Evolutionary conservation across 2,329 filamentous ascomycete species (phyloP), one percentile per base, ranked within the genome.

Genomic region (Diaporthe vexans): DNA sequence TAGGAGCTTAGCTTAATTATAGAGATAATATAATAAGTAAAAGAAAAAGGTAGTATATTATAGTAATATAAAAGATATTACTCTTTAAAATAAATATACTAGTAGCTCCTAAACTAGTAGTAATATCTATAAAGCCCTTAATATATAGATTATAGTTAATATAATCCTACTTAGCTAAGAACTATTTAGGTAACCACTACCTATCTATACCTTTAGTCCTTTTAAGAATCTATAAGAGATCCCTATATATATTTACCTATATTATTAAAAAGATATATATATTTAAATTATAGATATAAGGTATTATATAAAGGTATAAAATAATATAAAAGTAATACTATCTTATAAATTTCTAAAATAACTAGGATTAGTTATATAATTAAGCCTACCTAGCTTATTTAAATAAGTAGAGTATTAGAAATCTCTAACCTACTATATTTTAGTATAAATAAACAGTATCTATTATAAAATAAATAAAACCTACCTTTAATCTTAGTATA

Each of bases 141-240:
- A 54, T 61, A 24, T 43, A 73, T 17, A 65, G 72, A 13, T 73
- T 56, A 40, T 70, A 73, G 72, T 73, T 63, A 43, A 73, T 56
- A 4, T 56, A 11, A 26, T 73, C 72, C 72, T 65, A 73, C 40
- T 73, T 65, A 9, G 24, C 46, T 2, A 56, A 46, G 46, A 61
- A 63, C 51, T 73, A 65, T 37, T 73, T 63, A 24, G 67, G 43
- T 13, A 56, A 21, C 5, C 7, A 24, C 52, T 52, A 69, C n/a
- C 65, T 51, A 15, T 43, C n/a, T 10, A 29, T 54, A 3, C 65
- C 65, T 3, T 10, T 4, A 15, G 4, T 4, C 17, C 65, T 68
- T 2, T 2, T 26, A 11, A 8, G 9, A 8, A 10, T 19, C 65
- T 48, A 68, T 3, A 68, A 19, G 2, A 1, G 1, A 5, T 5